These are phyloP conservation scores for Alternaria infectoria DNA, from an alignment of 2,329 filamentous ascomycete genomes.

Conservation along the genomic window DNA sequence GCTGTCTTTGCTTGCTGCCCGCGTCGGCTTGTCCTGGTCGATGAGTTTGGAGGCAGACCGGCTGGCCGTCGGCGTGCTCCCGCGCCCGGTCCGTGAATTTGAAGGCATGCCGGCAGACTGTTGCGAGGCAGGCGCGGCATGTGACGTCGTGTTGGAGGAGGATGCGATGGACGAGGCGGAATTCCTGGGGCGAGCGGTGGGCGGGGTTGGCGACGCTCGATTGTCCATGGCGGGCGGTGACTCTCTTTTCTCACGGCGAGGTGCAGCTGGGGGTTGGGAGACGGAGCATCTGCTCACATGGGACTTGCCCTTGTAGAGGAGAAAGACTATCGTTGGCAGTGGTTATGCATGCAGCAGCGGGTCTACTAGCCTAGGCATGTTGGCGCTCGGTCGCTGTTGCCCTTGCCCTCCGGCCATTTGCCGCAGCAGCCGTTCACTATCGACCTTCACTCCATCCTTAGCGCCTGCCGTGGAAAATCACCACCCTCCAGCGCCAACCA, in stretches of 20 bases:
- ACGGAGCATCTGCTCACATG: slow-evolving; percentile 27
- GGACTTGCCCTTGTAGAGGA: slow-evolving; percentile 20
- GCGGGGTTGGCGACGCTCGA: slow-evolving; percentile 42
- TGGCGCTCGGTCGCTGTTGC: slow-evolving; percentile 13
- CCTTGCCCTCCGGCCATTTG: slow-evolving; percentile 18
- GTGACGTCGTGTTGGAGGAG: slow-evolving; percentile 31
- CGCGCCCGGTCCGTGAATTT: slow-evolving; percentile 31
- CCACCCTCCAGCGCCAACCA: slow-evolving; percentile 9
- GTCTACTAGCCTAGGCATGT: slow-evolving; percentile 12
- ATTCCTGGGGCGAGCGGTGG: slow-evolving; percentile 37
- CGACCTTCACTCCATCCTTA: slow-evolving; percentile 7
- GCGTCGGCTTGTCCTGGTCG: slow-evolving; percentile 36
- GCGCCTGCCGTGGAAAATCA: slow-evolving; percentile 6
- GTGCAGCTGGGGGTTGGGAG: slow-evolving; percentile 16
- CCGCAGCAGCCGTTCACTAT: slow-evolving; percentile 16
- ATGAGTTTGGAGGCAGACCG: slow-evolving; percentile 37
- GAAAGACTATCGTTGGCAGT: slow-evolving; percentile 17
- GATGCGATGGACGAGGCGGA: slow-evolving; percentile 36
- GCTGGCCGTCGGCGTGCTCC: slow-evolving; percentile 35
- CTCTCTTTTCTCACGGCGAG: slow-evolving; percentile 13
- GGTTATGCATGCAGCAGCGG: slow-evolving; percentile 16
- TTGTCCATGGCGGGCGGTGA: slow-evolving; percentile 37
- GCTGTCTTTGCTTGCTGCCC: slow-evolving; percentile 48
- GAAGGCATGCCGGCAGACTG: slow-evolving; percentile 33
- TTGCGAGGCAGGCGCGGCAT: slow-evolving; percentile 27